Evolutionary conservation across 176 grass and related monocot species (phyloP), one percentile per base, ranked within the genome.

Genomic region (Eremochloa ophiuroides): DNA sequence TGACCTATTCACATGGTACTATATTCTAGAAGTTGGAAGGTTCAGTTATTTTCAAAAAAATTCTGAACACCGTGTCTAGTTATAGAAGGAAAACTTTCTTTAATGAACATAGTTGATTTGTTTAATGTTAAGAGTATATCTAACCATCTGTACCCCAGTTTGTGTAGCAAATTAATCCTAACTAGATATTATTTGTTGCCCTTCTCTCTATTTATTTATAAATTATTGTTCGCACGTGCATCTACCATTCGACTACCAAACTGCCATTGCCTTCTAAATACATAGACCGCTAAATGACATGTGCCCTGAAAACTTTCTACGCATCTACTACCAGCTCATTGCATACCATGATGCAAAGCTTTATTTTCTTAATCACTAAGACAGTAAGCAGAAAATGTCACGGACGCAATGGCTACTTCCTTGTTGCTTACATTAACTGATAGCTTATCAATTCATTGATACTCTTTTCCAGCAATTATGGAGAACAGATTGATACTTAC

Each of bases 371-470:
- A 26, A 12, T 59, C 55, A 59, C 47, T n/a, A 64, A 73, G 2
- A 64, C 35, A 1, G 10, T 38, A 65, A 53, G 18, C 56, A 64
- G 42, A 74, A 67, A 38, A 8, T 15, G 7, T 17, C 66, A 35
- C 15, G 46, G 35, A 2, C 29, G 33, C 59, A 63, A 42, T 59
- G 28, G 63, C 25, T 37, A 59, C 61, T 68, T 38, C 28, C 22
- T 66, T 53, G 27, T 62, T 78, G 10, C 27, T 8, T 72, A 33
- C 14, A 17, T 65, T 71, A 38, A 10, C 23, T 34, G 33, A 73
- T 85, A 55, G 33, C 43, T 85, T 30, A 73, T 10, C 53, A 25
- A 53, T 41, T 79, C 18, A 85, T 73, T 15, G 42, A 46, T 44
- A 42, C 13, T 80, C 34, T 50, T 82, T 60, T 47, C 50, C 39